Percentiles rank a stretch among this genome's conserved stretches.
Evolutionary conservation across 208 protist genomes (phyloP).

Genomic region (Wallacemonas sp.): DNA sequence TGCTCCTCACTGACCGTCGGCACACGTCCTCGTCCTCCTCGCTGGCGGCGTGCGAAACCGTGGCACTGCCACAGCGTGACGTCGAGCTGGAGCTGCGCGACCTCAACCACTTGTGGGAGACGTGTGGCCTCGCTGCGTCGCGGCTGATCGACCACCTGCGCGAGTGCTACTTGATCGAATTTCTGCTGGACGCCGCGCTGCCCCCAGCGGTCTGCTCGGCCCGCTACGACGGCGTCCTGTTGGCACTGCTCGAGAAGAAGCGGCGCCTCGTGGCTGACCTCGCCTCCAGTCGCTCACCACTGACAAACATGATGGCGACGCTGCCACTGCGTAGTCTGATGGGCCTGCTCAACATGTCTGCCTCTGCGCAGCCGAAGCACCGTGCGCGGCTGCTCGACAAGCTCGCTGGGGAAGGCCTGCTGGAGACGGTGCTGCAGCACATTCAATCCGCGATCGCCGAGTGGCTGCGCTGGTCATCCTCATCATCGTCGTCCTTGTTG

Average conservation of each 20-base stretch:
- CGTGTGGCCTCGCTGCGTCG: slow-evolving; percentile 44
- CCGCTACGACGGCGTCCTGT: slow-evolving; percentile 76
- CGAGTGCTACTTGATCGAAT: slow-evolving; percentile 82
- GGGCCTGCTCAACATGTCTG: slow-evolving; percentile 64
- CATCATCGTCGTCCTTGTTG: not conserved
- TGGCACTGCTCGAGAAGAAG: slow-evolving; percentile 67
- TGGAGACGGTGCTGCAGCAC: slow-evolving; percentile 56
- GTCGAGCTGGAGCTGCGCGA: slow-evolving; percentile 54
- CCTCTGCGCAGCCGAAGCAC: slow-evolving; percentile 59
- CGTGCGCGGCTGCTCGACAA: slow-evolving; percentile 70
- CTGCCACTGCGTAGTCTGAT: slow-evolving; percentile 60
- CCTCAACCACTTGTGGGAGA: slow-evolving; percentile 41
- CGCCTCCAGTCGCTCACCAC: slow-evolving; percentile 46
- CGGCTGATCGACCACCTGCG: slow-evolving; percentile 44
- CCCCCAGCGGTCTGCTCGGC: slow-evolving; percentile 87
- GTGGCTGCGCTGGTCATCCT: slow-evolving; percentile 4
- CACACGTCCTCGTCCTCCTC: slow-evolving; percentile 1
- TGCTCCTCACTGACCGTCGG: not conserved
- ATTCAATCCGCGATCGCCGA: slow-evolving; percentile 19
- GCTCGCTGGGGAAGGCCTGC: slow-evolving; percentile 66
- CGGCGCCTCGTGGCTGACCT: slow-evolving; percentile 63
- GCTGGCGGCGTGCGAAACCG: not conserved
- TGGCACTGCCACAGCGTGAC: slow-evolving; percentile 32
- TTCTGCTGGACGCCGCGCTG: slow-evolving; percentile 85
- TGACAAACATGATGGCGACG: slow-evolving; percentile 47